Evolutionary conservation across 1,139 yeast genomes (phyloP), one percentile per base, ranked within the genome.

Genomic region (Yamadazyma mexicana): DNA sequence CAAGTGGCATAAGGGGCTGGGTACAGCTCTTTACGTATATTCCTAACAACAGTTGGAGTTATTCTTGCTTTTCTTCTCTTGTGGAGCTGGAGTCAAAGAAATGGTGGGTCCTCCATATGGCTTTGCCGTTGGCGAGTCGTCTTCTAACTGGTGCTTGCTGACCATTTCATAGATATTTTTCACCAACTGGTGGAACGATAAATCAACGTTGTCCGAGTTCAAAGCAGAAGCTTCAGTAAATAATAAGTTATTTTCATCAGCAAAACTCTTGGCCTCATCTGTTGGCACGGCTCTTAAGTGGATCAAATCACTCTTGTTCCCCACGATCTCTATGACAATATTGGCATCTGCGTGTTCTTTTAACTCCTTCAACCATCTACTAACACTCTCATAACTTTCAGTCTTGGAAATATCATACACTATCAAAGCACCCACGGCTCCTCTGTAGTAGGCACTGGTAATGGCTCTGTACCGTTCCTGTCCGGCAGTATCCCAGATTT

Each of bases 401-500:
- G 95, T 85, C 65, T 91, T 91, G 45, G 97, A 82, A 59, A 92
- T 91, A 67, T 92, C 98, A 66, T 92, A 92, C 50, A 92, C 96
- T 47, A 92, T 84, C 54, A 92, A 74, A 2, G 98, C 98, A 39
- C 98, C 98, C 37, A 91, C 96, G 0, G 98, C 98, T 34, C 98
- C 98, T 60, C 98, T 78, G 64, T 92, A 92, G 69, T 92, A 92
- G 11, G 98, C 98, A 45, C 95, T 83, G 30, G 98, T 94, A 59
- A 92, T 92, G 38, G 98, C 98, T 56, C 98, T 81, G 71, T 92
- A 92, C 61, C 98, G 81, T 66, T 92, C 98, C 71, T 92, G 98
- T 44, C 98, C 98, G 2, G 98, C 98, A 22, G 98, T 92, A 64
- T 92, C 98, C 98, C 98, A 92, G 58, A 92, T 89, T 65, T 94